phyloP scores from a whole-genome alignment of 2,329 filamentous ascomycete genomes.

The Cordyceps cicadae region DNA sequence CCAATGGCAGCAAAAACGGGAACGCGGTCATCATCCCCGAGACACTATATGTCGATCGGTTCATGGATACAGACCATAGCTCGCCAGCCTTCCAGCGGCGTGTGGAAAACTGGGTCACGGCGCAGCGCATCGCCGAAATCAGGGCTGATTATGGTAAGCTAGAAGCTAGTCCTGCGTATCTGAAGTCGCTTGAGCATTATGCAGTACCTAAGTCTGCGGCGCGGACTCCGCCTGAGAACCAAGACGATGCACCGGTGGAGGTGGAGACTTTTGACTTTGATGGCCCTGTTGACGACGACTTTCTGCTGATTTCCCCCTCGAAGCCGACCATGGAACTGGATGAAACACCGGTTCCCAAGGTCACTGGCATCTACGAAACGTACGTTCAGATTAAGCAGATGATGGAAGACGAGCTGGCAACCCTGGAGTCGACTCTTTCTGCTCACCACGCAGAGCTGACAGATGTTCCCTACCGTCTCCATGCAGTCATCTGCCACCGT shows the following conservation, averaged over 20 bases:
- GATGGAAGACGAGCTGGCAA: slow-evolving; percentile 32
- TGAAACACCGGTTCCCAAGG: slow-evolving; percentile 3
- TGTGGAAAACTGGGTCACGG: slow-evolving; percentile 66
- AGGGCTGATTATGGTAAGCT: slow-evolving; percentile 30
- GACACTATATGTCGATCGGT: slow-evolving; percentile 78
- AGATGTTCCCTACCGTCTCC: slow-evolving; percentile 68
- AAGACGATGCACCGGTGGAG: not conserved
- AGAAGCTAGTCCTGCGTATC: slow-evolving; percentile 19
- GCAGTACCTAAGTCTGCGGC: not conserved
- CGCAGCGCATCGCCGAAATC: slow-evolving; percentile 51
- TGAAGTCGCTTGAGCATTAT: slow-evolving; percentile 22
- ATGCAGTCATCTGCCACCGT: slow-evolving; percentile 88
- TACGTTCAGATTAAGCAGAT: slow-evolving; percentile 33
- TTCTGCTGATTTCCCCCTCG: slow-evolving; percentile 20
- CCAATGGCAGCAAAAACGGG: slow-evolving; percentile 65
- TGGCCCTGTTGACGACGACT: slow-evolving; percentile 29
- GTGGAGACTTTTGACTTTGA: slow-evolving; percentile 31
- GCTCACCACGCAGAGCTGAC: slow-evolving; percentile 41
- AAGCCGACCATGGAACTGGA: not conserved
- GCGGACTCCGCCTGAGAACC: not conserved
- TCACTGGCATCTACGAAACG: slow-evolving; percentile 15
- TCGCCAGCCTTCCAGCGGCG: slow-evolving; percentile 56
- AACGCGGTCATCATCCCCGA: slow-evolving; percentile 74
- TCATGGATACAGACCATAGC: slow-evolving; percentile 60
- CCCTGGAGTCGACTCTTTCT: slow-evolving; percentile 21